phyloP scores from a whole-genome alignment of 1,284 basidiomycete species.

The Peniophora sp. region DNA sequence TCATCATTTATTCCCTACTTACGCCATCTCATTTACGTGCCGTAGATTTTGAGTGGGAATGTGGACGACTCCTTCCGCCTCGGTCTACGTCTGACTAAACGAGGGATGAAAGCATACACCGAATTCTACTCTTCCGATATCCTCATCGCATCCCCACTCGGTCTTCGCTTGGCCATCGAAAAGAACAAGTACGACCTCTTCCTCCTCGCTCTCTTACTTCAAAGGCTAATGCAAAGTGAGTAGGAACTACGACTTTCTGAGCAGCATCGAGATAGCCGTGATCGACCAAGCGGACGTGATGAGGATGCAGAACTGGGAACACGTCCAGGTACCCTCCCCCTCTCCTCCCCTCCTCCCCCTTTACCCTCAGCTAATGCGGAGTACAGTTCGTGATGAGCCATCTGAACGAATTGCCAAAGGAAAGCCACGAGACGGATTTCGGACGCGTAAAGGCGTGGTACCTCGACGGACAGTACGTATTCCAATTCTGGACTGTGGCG shows the following conservation, averaged over 20 bases:
- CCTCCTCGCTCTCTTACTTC: neutral
- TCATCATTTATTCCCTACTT: too few relatives aligned
- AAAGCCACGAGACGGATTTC: conserved; percentile 92
- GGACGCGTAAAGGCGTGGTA: conserved; percentile 98
- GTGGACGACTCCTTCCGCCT: conserved; percentile 93
- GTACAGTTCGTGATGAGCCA: conserved; percentile 79
- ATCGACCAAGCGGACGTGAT: conserved; percentile 91
- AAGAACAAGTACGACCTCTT: conserved; percentile 69
- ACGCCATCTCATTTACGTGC: too few relatives aligned
- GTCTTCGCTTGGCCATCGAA: conserved; percentile 87
- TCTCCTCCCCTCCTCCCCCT: neutral
- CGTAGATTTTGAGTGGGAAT: conserved; percentile 84
- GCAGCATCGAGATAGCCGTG: conserved; percentile 91
- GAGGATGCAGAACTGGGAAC: conserved; percentile 99
- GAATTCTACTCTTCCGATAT: conserved; percentile 90
- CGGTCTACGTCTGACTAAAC: conserved; percentile 89
- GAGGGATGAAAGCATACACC: conserved; percentile 81
- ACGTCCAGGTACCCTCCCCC: conserved; percentile 66
- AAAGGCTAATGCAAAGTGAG: neutral
- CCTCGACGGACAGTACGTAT: conserved; percentile 80
- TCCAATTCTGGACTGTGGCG: neutral
- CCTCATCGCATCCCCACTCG: conserved; percentile 90
- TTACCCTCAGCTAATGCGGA: conserved; percentile 1
- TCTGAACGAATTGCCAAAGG: conserved; percentile 85
- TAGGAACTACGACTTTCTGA: conserved; percentile 84